These are phyloP conservation scores for Xylaria sp. DNA, from an alignment of 2,329 filamentous ascomycete genomes.

Conservation along the genomic window DNA sequence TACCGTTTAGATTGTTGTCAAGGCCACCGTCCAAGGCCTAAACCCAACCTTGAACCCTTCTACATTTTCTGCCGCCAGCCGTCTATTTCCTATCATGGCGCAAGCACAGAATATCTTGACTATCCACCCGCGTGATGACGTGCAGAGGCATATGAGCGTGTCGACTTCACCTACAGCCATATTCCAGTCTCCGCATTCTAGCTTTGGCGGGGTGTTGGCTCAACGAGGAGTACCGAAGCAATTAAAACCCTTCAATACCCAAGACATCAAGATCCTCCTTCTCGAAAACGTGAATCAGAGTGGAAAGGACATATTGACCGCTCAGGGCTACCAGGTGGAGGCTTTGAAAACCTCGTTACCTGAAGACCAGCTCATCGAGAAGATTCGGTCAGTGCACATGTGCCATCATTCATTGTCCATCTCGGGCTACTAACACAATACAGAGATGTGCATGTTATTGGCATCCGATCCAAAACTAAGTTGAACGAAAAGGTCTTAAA, in stretches of 20 bases:
- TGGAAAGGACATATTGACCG: slow-evolving; percentile 81
- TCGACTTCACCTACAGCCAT: slow-evolving; percentile 79
- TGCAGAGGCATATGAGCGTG: slow-evolving; percentile 69
- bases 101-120: slow-evolving; percentile 62
- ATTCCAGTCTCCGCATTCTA: slow-evolving; percentile 78
- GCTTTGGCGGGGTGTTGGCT: slow-evolving; percentile 62
- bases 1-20: not conserved
- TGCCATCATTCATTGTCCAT: not conserved
- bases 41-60: not conserved
- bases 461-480: slow-evolving; percentile 98
- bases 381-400: slow-evolving; percentile 76
- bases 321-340: slow-evolving; percentile 97
- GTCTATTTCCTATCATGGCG: slow-evolving; percentile 50
- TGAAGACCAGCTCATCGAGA: slow-evolving; percentile 94
- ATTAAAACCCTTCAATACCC: slow-evolving; percentile 93
- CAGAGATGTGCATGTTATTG: slow-evolving; percentile 95
- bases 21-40: not conserved
- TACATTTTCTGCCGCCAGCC: not conserved
- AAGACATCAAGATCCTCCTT: slow-evolving; percentile 95
- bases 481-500: slow-evolving; percentile 84
- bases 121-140: slow-evolving; percentile 53
- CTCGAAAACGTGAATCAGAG: slow-evolving; percentile 96
- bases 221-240: slow-evolving; percentile 70
- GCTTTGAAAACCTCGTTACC: slow-evolving; percentile 86
- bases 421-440: slow-evolving; percentile 21